Evolutionary conservation across 2,329 filamentous ascomycete genomes (phyloP).

Genomic region (Ophiognomonia clavigignenti-juglandacearum): DNA sequence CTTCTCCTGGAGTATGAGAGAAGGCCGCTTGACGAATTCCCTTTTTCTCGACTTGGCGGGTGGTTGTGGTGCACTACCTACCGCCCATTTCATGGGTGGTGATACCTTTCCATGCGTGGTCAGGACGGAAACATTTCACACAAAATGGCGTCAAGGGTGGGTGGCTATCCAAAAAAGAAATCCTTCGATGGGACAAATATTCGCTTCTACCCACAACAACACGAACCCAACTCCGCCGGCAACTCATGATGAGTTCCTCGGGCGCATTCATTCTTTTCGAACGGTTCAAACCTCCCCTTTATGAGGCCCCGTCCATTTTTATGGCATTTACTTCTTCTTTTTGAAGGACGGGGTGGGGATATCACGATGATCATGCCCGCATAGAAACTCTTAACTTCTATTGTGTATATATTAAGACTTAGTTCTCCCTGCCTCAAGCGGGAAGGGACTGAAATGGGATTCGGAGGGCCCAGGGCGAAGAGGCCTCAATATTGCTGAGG

Average conservation of each 20-base stretch:
- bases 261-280: background rate
- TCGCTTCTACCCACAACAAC: too few relatives aligned
- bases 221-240: too few relatives aligned
- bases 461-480: background rate
- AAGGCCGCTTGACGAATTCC: slow-evolving; percentile 11
- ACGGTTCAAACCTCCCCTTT: background rate
- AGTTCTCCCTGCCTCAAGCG: background rate
- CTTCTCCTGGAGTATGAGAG: background rate
- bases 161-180: too few relatives aligned
- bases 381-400: slow-evolving; percentile 15
- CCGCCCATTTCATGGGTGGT: background rate
- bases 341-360: background rate
- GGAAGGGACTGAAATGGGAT: background rate
- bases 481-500: too few relatives aligned
- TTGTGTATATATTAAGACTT: slow-evolving; percentile 13
- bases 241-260: background rate
- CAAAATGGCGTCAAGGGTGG: too few relatives aligned
- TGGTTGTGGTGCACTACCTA: background rate
- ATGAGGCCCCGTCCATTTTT: slow-evolving; percentile 9
- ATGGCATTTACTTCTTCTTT: background rate
- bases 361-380: slow-evolving; percentile 12
- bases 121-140: too few relatives aligned
- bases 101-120: too few relatives aligned
- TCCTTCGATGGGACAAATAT: too few relatives aligned
- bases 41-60: slow-evolving; percentile 1